These are phyloP conservation scores for Pichia sp. DNA, from an alignment of 1,139 yeast species.

Conservation along the genomic window DNA sequence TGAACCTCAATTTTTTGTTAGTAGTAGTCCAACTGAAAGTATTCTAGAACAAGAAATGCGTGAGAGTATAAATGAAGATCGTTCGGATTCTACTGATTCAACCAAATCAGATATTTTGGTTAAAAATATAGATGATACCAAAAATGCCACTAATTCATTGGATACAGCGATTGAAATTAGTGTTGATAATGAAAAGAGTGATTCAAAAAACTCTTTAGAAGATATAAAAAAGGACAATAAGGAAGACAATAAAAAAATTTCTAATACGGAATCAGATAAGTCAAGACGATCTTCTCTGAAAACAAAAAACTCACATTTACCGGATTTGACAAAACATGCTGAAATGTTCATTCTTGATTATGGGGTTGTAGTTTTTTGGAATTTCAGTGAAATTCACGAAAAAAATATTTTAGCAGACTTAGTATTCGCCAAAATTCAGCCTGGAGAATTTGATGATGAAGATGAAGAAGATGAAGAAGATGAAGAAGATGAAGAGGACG, in stretches of 20 bases:
- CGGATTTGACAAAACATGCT: constrained; percentile 69
- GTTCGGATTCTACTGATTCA: constrained; percentile 12
- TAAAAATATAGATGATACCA: neutral
- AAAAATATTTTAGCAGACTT: constrained; percentile 89
- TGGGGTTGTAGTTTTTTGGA: constrained; percentile 97
- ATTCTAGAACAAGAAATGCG: constrained; percentile 22
- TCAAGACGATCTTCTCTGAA: constrained; percentile 14
- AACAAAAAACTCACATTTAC: constrained; percentile 22
- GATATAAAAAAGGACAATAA: too few species aligned
- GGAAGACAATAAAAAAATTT: too few species aligned
- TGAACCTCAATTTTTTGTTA: constrained; percentile 58
- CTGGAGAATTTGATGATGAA: constrained; percentile 27
- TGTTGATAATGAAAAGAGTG: neutral
- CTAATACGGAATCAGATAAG: neutral
- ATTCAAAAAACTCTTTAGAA: neutral
- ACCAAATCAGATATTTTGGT: neutral
- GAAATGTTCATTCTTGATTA: constrained; percentile 86
- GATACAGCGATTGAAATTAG: neutral
- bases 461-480: constrained; percentile 30
- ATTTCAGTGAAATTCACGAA: constrained; percentile 86
- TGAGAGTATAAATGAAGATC: constrained; percentile 9
- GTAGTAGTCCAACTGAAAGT: constrained; percentile 28
- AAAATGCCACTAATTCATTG: too few species aligned
- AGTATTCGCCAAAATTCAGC: constrained; percentile 59
- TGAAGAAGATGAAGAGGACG: constrained; percentile 21